phyloP scores from a whole-genome alignment of 306 rosid species.

The Trifolium dubium region DNA sequence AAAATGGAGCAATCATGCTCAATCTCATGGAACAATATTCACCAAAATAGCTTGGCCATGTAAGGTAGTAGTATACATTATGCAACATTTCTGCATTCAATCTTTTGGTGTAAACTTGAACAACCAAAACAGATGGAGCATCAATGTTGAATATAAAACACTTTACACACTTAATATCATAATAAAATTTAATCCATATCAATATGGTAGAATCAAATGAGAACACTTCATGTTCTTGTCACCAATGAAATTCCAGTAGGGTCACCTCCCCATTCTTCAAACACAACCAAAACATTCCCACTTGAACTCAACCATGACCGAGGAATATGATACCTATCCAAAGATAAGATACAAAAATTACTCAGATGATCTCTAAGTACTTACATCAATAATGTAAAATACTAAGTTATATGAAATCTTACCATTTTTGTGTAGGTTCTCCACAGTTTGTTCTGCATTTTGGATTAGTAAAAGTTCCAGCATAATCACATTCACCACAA shows the following conservation, averaged over 20 bases:
- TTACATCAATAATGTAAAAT: neutral
- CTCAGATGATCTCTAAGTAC: neutral
- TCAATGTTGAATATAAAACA: slow-evolving; percentile 17
- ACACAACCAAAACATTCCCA: slow-evolving; percentile 74
- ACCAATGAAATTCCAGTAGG: slow-evolving; percentile 68
- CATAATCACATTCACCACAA: slow-evolving; percentile 65
- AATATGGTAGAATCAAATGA: slow-evolving; percentile 45
- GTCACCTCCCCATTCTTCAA: slow-evolving; percentile 96
- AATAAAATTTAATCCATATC: slow-evolving; percentile 38
- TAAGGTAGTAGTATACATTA: slow-evolving; percentile 41
- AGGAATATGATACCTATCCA: slow-evolving; percentile 91
- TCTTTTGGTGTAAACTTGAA: slow-evolving; percentile 38
- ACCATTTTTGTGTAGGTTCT: slow-evolving; percentile 86
- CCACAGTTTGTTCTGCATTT: slow-evolving; percentile 73
- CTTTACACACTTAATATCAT: slow-evolving; percentile 29
- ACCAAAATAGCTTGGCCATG: slow-evolving; percentile 44
- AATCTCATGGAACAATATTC: slow-evolving; percentile 41
- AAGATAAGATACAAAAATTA: neutral
- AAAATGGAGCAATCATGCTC: slow-evolving; percentile 30
- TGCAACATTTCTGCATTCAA: slow-evolving; percentile 44
- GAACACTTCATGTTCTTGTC: slow-evolving; percentile 53
- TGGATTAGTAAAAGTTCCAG: slow-evolving; percentile 62
- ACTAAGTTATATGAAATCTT: slow-evolving; percentile 28
- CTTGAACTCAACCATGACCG: slow-evolving; percentile 79
- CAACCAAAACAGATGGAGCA: slow-evolving; percentile 19